A percentile compares a stretch with the other conserved stretches of the same genome.
These are phyloP conservation scores for Suillus variegatus DNA, from an alignment of 768 basidiomycete genomes.

Conservation along the genomic window DNA sequence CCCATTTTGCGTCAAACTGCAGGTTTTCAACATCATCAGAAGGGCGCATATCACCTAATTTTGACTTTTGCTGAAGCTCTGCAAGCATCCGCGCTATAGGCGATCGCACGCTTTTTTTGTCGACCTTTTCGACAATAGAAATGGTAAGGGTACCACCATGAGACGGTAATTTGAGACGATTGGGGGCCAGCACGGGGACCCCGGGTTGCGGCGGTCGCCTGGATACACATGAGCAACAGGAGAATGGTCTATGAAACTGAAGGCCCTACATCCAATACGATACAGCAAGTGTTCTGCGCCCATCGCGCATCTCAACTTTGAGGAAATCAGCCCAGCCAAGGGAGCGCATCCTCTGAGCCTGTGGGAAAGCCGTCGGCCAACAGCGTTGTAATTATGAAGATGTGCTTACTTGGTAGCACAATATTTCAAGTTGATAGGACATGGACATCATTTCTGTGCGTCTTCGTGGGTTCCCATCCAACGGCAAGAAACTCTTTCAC, in stretches of 20 bases:
- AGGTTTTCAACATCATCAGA: constrained; percentile 79
- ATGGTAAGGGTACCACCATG: constrained; percentile 76
- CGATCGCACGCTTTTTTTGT: constrained; percentile 51
- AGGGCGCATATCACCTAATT: constrained; percentile 52
- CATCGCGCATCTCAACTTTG: constrained; percentile 65
- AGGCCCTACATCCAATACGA: constrained; percentile 85
- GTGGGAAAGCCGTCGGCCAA: constrained; percentile 4
- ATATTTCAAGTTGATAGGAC: constrained; percentile 88
- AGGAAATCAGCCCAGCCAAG: constrained; percentile 86
- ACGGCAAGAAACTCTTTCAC: constrained; percentile 27
- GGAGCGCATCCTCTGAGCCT: constrained; percentile 76
- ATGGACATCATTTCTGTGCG: constrained; percentile 83
- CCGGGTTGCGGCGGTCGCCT: constrained; percentile 42
- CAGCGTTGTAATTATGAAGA: background rate
- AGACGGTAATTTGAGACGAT: constrained; percentile 48
- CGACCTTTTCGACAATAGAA: constrained; percentile 58
- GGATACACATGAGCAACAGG: constrained; percentile 6
- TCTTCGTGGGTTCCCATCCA: constrained; percentile 1
- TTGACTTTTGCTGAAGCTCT: constrained; percentile 63
- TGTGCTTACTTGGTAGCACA: constrained; percentile 68
- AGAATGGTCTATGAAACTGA: background rate
- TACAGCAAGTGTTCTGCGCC: constrained; percentile 66
- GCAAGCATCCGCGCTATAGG: constrained; percentile 57
- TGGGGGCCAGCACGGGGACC: constrained; percentile 26
- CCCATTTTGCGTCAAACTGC: constrained; percentile 75